Percentiles rank a stretch among this genome's conserved stretches.
phyloP scores from a whole-genome alignment of 148 eudicot genomes.

The Chenopodium berlandieri region DNA sequence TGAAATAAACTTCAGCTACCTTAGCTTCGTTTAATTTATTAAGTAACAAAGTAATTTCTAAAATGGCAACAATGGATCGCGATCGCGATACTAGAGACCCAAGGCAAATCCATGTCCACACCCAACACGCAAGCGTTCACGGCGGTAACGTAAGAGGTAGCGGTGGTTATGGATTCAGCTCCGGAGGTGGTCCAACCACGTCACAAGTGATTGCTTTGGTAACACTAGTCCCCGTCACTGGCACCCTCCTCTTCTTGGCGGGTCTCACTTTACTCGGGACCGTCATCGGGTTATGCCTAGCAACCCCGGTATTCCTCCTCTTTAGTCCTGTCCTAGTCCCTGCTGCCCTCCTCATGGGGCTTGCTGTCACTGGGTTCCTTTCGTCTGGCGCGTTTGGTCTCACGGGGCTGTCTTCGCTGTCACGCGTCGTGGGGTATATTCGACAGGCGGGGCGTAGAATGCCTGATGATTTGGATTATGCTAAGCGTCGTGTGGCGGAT shows the following conservation, averaged over 20 bases:
- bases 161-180: slow-evolving; percentile 1
- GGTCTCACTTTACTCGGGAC: slow-evolving; percentile 49
- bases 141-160: neutral
- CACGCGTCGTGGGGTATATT: slow-evolving; percentile 45
- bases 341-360: slow-evolving; percentile 36
- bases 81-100: slow-evolving; percentile 35
- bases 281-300: slow-evolving; percentile 40
- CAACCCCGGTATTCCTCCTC: slow-evolving; percentile 61
- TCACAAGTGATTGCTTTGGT: slow-evolving; percentile 58
- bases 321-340: slow-evolving; percentile 84
- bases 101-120: slow-evolving; percentile 54
- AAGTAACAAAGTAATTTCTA: neutral
- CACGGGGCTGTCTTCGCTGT: slow-evolving; percentile 59
- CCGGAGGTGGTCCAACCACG: slow-evolving; percentile 48
- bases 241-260: slow-evolving; percentile 54
- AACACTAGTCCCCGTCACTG: slow-evolving; percentile 48
- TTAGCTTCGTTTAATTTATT: too few species aligned
- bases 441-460: slow-evolving; percentile 33
- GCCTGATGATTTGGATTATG: slow-evolving; percentile 67
- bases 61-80: slow-evolving; percentile 2
- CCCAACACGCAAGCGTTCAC: slow-evolving; percentile 25
- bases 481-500: slow-evolving; percentile 59
- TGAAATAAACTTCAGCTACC: too few species aligned
- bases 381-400: slow-evolving; percentile 70
- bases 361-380: slow-evolving; percentile 50